Percentiles rank a stretch among this genome's conserved stretches.
phyloP scores from a whole-genome alignment of 2,329 filamentous ascomycete genomes.

The Dryadomyces quercus-mongolicae region DNA sequence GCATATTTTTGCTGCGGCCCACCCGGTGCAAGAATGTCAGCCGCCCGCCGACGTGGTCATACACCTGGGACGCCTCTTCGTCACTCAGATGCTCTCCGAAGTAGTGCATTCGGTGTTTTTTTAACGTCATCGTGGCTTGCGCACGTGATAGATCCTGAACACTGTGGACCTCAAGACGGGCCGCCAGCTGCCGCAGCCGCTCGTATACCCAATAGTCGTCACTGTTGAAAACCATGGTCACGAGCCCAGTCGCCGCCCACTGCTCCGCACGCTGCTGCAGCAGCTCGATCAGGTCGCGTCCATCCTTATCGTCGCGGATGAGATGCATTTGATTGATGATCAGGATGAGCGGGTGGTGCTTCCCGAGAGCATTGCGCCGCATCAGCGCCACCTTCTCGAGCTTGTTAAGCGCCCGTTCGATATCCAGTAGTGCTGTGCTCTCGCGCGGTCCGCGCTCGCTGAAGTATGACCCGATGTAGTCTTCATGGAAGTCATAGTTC shows the following conservation, averaged over 20 bases:
- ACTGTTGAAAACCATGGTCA: conserved; percentile 87
- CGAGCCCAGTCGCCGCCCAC: conserved; percentile 85
- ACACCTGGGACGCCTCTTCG: conserved; percentile 60
- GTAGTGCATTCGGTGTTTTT: conserved; percentile 71
- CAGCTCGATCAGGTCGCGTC: conserved; percentile 84
- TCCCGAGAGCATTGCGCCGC: conserved; percentile 47
- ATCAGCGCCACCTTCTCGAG: conserved; percentile 85
- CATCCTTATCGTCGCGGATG: conserved; percentile 81
- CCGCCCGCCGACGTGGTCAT: conserved; percentile 76
- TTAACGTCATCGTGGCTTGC: conserved; percentile 64
- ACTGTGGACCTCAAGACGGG: conserved; percentile 86
- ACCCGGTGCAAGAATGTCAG: conserved; percentile 81
- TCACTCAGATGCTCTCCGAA: conserved; percentile 47
- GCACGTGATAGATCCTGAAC: conserved; percentile 71
- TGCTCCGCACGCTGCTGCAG: conserved; percentile 92
- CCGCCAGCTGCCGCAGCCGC: conserved; percentile 80
- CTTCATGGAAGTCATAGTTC: conserved; percentile 94
- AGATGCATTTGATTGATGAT: conserved; percentile 94
- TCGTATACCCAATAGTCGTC: conserved; percentile 99
- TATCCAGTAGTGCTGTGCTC: conserved; percentile 83
- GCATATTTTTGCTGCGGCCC: conserved; percentile 75
- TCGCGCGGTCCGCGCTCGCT: conserved; percentile 88
- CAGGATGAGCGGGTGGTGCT: conserved; percentile 56
- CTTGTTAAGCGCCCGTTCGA: conserved; percentile 95
- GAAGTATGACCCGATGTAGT: conserved; percentile 94